Evolutionary conservation across 306 rosid species (phyloP).

Genomic region (Alnus glutinosa): DNA sequence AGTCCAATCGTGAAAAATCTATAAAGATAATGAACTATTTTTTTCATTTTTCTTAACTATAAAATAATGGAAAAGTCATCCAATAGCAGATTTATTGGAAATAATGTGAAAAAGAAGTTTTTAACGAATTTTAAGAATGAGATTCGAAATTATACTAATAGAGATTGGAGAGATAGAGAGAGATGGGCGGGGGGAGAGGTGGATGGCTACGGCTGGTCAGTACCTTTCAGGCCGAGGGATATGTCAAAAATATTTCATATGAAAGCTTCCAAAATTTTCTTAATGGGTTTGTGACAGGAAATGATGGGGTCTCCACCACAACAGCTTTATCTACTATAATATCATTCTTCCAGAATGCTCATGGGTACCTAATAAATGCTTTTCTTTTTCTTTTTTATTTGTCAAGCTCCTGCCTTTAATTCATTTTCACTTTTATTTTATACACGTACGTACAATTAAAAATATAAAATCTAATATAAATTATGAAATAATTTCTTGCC

Average conservation of each 20-base stretch:
- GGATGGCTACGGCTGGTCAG: constrained; percentile 5
- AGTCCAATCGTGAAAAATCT: too few species aligned
- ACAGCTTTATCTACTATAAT: constrained; percentile 28
- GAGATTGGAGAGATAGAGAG: background rate
- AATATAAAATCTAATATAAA: too few species aligned
- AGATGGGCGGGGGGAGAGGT: background rate
- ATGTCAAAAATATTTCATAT: constrained; percentile 3
- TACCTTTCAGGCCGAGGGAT: constrained; percentile 29
- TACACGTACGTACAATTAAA: too few species aligned
- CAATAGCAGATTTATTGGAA: too few species aligned
- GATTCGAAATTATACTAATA: background rate
- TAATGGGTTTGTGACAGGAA: background rate
- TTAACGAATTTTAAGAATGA: background rate
- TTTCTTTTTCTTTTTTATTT: background rate
- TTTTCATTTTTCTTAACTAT: too few species aligned
- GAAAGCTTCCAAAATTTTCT: background rate
- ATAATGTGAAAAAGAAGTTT: too few species aligned
- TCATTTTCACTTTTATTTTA: too few species aligned
- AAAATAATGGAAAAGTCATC: too few species aligned
- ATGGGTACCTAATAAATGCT: too few species aligned
- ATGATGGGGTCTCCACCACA: constrained; percentile 31
- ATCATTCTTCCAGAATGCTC: background rate
- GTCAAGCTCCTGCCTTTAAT: background rate
- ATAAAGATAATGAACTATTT: too few species aligned
- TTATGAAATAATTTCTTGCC: too few species aligned